Evolutionary conservation across 1,284 basidiomycete species (phyloP).

Genomic region (Taiwanofungus camphoratus): DNA sequence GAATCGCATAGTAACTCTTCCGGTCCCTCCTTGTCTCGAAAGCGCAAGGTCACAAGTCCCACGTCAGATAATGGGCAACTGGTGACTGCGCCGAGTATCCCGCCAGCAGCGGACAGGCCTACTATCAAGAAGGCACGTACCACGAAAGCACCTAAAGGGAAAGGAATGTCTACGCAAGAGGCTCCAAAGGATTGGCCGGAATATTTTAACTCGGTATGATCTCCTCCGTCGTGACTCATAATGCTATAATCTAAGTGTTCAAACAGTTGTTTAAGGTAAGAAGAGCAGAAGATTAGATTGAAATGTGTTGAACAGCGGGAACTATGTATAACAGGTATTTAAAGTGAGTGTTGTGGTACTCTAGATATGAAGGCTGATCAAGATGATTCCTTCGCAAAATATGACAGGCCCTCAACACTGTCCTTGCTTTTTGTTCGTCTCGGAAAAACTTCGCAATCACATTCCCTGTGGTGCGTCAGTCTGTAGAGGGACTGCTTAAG

Average conservation of each 20-base stretch:
- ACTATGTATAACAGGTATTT: constrained; percentile 13
- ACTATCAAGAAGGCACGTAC: constrained; percentile 12
- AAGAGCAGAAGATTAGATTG: too few relatives aligned
- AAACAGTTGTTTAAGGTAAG: constrained; percentile 23
- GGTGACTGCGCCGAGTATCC: neutral
- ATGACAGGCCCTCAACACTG: constrained; percentile 78
- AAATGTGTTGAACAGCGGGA: neutral
- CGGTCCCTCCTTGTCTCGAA: too few relatives aligned
- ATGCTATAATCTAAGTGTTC: neutral
- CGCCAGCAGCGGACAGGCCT: too few relatives aligned
- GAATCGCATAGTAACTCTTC: too few relatives aligned
- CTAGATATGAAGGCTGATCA: constrained; percentile 19
- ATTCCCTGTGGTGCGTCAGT: constrained; percentile 69
- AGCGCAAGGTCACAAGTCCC: neutral
- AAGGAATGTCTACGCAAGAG: constrained; percentile 19
- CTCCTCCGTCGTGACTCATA: neutral
- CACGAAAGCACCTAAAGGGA: constrained; percentile 3
- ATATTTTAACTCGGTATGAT: constrained; percentile 51
- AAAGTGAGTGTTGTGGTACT: constrained; percentile 14
- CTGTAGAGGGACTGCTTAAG: constrained; percentile 75
- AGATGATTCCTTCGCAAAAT: neutral
- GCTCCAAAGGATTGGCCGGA: constrained; percentile 43
- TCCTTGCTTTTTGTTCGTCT: constrained; percentile 83
- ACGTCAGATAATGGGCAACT: neutral
- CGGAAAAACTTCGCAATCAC: constrained; percentile 80